Base-by-base conservation (phyloP, 2,329 filamentous ascomycete genomes). In the Penicillium capsulatum region DNA sequence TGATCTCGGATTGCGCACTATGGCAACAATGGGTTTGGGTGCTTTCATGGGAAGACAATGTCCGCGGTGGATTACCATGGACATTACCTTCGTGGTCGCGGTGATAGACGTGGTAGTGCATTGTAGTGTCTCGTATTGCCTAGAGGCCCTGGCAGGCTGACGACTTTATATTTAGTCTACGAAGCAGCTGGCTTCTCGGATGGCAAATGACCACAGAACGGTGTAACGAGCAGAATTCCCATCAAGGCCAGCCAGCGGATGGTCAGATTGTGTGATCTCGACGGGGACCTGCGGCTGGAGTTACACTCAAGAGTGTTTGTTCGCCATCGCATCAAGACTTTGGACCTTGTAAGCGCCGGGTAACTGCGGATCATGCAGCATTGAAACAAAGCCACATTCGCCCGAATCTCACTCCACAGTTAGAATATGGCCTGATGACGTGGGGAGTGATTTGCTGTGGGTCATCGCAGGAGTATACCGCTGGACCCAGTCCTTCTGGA, bases 381-480 rank as follows among this genome's bases (percentile, higher is more conserved):
- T 28, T 28, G 26, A 28, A 28, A 28, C 10, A 7, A 14, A n/a
- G 4, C n/a, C 26, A 7, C 26, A 28, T 11, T 4, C 11, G 13
- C 4, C 26, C 26, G n/a, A n/a, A n/a, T 28, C n/a, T n/a, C n/a
- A 55, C 29, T 53, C 41, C 28, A 60, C 38, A 29, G 48, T 53
- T 36, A 62, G 46, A 37, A 61, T 41, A 44, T 62, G 48, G 4
- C 64, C 64, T 8, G 66, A 69, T 4, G 65, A 68, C 5, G 65
- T 68, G 11, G 55, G 53, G 31, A 67, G 50, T 37, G 59, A 50
- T 17, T 58, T 43, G 39, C 53, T 63, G 31, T 56, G 61, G 7
- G 59, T 63, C 61, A 69, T 66, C 3, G 51, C 54, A 14, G 65
- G 63, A 8, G 65, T 59, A 42, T 60, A 67, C 9, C 57, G 60